Evolutionary conservation across 495 filamentous ascomycete genomes (phyloP).

Genomic region (Hypoxylon subgilvum): DNA sequence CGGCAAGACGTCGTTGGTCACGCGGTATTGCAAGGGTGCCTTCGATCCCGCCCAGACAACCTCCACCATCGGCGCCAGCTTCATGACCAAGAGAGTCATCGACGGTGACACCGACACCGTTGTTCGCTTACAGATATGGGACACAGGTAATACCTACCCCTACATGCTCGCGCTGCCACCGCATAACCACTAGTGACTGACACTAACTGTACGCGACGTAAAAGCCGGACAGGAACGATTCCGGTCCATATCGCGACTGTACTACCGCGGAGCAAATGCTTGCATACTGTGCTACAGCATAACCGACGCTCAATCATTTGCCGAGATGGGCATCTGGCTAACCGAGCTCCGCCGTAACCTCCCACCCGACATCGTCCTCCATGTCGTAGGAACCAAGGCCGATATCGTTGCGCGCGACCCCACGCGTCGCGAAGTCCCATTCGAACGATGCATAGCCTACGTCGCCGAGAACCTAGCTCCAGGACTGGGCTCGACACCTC

Average conservation of each 20-base stretch:
- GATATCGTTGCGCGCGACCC: conserved; percentile 89
- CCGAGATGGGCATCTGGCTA: conserved; percentile 93
- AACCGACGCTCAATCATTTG: conserved; percentile 82
- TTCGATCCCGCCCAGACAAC: conserved; percentile 73
- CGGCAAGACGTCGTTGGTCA: conserved; percentile 91
- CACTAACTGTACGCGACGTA: conserved; percentile 14
- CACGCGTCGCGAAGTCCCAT: conserved; percentile 76
- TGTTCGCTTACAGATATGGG: conserved; percentile 90
- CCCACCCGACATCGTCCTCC: conserved; percentile 78
- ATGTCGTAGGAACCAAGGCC: conserved; percentile 94
- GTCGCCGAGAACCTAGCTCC: conserved; percentile 88
- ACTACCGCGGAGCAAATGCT: conserved; percentile 94
- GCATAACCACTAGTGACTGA: neutral
- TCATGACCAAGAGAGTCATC: conserved; percentile 89
- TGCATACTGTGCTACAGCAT: conserved; percentile 94
- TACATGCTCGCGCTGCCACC: conserved; percentile 5
- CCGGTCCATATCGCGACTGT: conserved; percentile 87
- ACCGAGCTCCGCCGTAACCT: conserved; percentile 76
- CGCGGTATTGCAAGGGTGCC: conserved; percentile 80
- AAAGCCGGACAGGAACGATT: conserved; percentile 91
- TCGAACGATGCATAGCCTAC: conserved; percentile 92
- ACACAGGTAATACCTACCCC: conserved; percentile 60
- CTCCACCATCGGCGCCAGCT: conserved; percentile 90
- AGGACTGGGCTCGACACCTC: conserved; percentile 65
- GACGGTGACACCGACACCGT: conserved; percentile 80